A percentile compares a stretch with the other conserved stretches of the same genome.
Evolutionary conservation across 2,329 filamentous ascomycete genomes (phyloP).

Genomic region (Neopestalotiopsis clavispora): DNA sequence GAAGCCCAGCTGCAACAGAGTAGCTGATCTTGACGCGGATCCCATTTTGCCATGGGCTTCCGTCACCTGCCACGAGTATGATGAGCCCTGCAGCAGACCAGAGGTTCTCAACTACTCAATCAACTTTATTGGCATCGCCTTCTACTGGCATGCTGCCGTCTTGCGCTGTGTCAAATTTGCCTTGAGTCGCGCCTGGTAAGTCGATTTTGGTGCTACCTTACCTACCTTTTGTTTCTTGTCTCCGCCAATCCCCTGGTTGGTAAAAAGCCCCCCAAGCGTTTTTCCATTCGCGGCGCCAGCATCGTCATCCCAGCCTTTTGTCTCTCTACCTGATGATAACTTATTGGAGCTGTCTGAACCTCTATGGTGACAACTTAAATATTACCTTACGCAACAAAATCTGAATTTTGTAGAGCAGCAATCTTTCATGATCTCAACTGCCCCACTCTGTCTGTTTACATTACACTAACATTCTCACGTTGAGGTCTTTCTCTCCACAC

Average conservation of each 20-base stretch:
- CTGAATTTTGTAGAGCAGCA: slow-evolving; percentile 31
- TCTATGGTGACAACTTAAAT: slow-evolving; percentile 62
- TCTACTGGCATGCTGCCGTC: neutral
- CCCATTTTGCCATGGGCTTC: neutral
- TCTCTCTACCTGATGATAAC: slow-evolving; percentile 46
- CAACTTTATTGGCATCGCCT: neutral
- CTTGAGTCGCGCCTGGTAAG: slow-evolving; percentile 6
- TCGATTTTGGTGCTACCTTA: neutral
- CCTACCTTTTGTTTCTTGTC: neutral
- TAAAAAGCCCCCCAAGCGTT: neutral
- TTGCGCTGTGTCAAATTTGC: neutral
- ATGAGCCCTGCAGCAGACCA: neutral
- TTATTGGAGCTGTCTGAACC: slow-evolving; percentile 83
- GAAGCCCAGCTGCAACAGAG: neutral
- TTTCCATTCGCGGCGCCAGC: neutral
- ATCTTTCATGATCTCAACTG: neutral
- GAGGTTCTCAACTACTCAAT: neutral
- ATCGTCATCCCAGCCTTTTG: neutral
- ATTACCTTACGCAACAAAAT: slow-evolving; percentile 62
- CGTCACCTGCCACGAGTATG: neutral
- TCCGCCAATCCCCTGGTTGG: slow-evolving; percentile 3
- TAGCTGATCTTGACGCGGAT: neutral
- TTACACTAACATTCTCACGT: neutral
- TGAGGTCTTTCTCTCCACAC: neutral
- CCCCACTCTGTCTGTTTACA: neutral